These are phyloP conservation scores for Neurospora africana DNA, from an alignment of 495 filamentous ascomycete genomes.

Conservation along the genomic window DNA sequence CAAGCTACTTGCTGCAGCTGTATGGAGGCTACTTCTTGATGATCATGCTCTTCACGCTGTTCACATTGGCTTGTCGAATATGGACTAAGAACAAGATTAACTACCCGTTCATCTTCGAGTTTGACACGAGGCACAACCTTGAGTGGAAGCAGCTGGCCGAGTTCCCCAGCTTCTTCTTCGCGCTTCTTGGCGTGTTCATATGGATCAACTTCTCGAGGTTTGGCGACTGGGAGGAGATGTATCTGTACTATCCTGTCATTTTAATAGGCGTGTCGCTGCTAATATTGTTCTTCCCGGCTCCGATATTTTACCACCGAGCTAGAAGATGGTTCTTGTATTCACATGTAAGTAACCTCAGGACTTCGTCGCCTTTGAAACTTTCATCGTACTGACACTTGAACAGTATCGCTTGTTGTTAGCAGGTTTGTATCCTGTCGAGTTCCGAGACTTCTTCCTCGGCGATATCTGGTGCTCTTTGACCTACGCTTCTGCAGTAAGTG, in stretches of 20 bases:
- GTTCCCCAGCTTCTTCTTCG: constrained; percentile 67
- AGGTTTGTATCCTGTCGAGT: constrained; percentile 87
- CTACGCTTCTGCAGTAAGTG: constrained; percentile 74
- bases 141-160: constrained; percentile 86
- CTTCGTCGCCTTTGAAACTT: background rate
- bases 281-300: constrained; percentile 65
- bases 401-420: constrained; percentile 80
- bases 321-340: constrained; percentile 78
- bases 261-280: constrained; percentile 55
- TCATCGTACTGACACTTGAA: background rate
- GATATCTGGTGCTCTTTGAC: constrained; percentile 96
- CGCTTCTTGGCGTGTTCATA: constrained; percentile 67
- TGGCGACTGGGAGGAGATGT: constrained; percentile 52
- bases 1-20: constrained; percentile 72
- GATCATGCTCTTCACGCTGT: constrained; percentile 61
- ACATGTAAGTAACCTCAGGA: constrained; percentile 45
- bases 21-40: constrained; percentile 80
- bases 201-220: constrained; percentile 76
- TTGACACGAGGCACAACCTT: constrained; percentile 71
- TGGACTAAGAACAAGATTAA: constrained; percentile 84
- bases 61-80: constrained; percentile 67
- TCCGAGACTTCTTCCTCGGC: constrained; percentile 92
- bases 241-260: constrained; percentile 81
- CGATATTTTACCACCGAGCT: constrained; percentile 62
- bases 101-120: constrained; percentile 94